Evolutionary conservation across 805 yeast species (phyloP), one percentile per base, ranked within the genome.

Genomic region (Kluyveromyces aestuarii): DNA sequence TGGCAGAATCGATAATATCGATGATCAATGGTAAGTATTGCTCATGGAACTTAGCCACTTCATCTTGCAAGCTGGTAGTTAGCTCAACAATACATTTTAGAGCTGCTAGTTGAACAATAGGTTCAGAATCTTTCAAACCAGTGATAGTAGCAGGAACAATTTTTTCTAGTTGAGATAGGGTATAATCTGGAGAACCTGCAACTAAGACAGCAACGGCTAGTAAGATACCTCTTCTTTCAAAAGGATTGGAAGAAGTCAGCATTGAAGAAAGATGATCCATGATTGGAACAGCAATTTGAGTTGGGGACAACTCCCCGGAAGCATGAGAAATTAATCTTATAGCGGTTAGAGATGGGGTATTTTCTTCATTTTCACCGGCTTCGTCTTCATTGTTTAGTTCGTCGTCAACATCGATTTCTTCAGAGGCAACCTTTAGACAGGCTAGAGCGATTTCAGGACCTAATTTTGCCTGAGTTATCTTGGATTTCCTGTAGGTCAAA

Each of bases 131-230:
- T 61, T 82, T 81, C 61, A 93, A 75, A 56, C 96, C 96, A 46
- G 75, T 69, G 47, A 86, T 75, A 44, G 91, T 70, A 50, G 81
- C 77, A 46, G 88, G 87, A 47, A 89, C 76, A 53, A 93, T 71
- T 61, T 81, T 82, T 51, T 78, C 77, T 52, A 90, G 70, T 63
- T 89, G 91, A 44, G 84, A 75, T 43, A 89, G 77, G 59, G 86
- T 77, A 67, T 76, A 91, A 63, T 93, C 99, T 53, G 98, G 98
- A 40, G 98, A 91, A 64, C 98, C 99, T 54, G 85, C 79, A 42
- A 86, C 86, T 46, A 91, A 81, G 49, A 81, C 87, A 58, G 95
- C 88, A 53, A 93, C 72, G 35, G 95, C 79, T 58, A 87, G 72
- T 46, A 89, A 74, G 48, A 85, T 93, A 51, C 95, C 96, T 71